Evolutionary conservation across 345 rosid species (phyloP).

Genomic region (Hibiscus trionum): DNA sequence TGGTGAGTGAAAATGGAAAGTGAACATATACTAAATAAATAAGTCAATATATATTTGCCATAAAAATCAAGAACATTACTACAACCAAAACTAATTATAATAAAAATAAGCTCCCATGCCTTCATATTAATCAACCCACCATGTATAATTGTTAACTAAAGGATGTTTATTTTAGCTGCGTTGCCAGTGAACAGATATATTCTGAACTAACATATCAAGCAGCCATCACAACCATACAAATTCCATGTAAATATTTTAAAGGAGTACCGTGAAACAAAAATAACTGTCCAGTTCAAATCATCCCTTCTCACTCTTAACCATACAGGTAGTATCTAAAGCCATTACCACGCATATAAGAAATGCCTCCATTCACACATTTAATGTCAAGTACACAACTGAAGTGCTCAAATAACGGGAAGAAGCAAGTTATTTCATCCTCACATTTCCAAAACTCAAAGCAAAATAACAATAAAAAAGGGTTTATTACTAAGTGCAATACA

Average conservation of each 20-base stretch:
- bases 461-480: not conserved
- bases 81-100: not conserved
- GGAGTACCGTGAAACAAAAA: not conserved
- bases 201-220: not conserved
- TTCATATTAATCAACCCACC: not conserved
- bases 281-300: not conserved
- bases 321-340: not conserved
- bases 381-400: not conserved
- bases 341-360: not conserved
- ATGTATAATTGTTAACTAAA: not conserved
- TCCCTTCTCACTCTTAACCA: not conserved
- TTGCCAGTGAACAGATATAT: not conserved
- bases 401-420: not conserved
- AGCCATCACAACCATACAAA: not conserved
- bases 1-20: not conserved
- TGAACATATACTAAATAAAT: not conserved
- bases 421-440: not conserved
- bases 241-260: too few relatives aligned
- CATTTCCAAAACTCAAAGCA: not conserved
- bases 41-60: not conserved
- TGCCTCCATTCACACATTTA: not conserved
- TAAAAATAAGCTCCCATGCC: not conserved
- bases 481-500: not conserved
- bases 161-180: not conserved
- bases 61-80: not conserved